A percentile compares a stretch with the other conserved stretches of the same genome.
Conservation (phyloP, 2,329 filamentous ascomycete species). For the Claviceps arundinis region DNA sequence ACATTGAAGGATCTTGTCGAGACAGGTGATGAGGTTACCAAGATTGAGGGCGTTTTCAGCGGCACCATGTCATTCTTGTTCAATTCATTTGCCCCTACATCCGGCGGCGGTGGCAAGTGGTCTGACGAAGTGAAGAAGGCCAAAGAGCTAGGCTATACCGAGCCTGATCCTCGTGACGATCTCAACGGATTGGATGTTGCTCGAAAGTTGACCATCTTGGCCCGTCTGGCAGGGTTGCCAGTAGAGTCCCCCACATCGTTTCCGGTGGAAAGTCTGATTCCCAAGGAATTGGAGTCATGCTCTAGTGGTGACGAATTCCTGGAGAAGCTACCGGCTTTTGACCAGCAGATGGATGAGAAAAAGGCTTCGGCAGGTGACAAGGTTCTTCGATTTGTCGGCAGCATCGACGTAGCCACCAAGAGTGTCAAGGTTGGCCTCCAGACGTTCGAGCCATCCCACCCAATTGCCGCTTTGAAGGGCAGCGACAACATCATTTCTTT, state of each 20-base stretch:
- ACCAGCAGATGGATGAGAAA: slow-evolving; percentile 76
- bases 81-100: slow-evolving; percentile 84
- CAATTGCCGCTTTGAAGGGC: slow-evolving; percentile 88
- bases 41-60: slow-evolving; percentile 94
- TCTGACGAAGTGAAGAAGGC: slow-evolving; percentile 84
- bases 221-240: slow-evolving; percentile 67
- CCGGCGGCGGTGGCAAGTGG: slow-evolving; percentile 65
- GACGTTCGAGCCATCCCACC: slow-evolving; percentile 75
- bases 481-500: slow-evolving; percentile 99
- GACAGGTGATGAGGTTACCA: slow-evolving; percentile 81
- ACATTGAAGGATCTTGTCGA: slow-evolving; percentile 89
- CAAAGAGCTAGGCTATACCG: slow-evolving; percentile 84
- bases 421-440: slow-evolving; percentile 85
- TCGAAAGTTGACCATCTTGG: slow-evolving; percentile 91
- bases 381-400: slow-evolving; percentile 87
- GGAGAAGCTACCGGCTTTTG: slow-evolving; percentile 64
- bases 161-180: slow-evolving; percentile 77
- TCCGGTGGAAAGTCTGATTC: slow-evolving; percentile 88
- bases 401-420: slow-evolving; percentile 71
- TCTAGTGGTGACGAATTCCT: slow-evolving; percentile 77
- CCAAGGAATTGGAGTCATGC: slow-evolving; percentile 67
- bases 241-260: slow-evolving; percentile 78
- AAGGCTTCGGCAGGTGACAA: slow-evolving; percentile 82
- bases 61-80: slow-evolving; percentile 98
- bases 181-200: slow-evolving; percentile 83